These are phyloP conservation scores for Schizopora paradoxa DNA, from an alignment of 1,284 basidiomycete species.

Conservation along the genomic window DNA sequence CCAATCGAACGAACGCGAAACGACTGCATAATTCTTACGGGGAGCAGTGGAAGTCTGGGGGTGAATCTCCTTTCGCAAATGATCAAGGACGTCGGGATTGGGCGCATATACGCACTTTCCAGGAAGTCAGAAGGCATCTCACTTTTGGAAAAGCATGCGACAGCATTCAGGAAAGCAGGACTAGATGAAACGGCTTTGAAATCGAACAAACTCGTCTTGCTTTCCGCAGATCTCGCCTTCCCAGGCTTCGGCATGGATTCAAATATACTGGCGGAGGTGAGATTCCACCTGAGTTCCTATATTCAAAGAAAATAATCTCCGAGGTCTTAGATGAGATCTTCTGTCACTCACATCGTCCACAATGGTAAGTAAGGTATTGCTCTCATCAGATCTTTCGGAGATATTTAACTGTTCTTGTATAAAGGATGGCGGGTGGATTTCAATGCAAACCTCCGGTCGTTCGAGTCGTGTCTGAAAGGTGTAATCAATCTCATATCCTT, in stretches of 20 bases:
- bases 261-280: neutral
- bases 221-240: neutral
- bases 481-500: slow-evolving; percentile 23
- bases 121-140: neutral
- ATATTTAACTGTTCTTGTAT: neutral
- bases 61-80: no score
- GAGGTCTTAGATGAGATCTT: slow-evolving; percentile 1
- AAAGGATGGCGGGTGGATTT: slow-evolving; percentile 33
- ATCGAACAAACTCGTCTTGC: neutral
- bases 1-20: no score
- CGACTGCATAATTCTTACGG: no score
- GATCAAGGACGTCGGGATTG: no score
- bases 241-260: neutral
- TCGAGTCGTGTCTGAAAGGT: slow-evolving; percentile 20
- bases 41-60: no score
- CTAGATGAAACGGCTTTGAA: neutral
- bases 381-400: neutral
- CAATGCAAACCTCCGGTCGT: slow-evolving; percentile 24
- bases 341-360: slow-evolving; percentile 27
- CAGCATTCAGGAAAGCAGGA: neutral
- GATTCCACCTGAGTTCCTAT: neutral
- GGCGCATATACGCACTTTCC: neutral
- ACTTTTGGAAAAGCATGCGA: neutral
- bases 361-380: slow-evolving; percentile 26
- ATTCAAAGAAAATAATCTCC: no score